Base-by-base conservation (phyloP, 371 early-diverging fungal genomes). In the Vairimorpha ceranae region DNA sequence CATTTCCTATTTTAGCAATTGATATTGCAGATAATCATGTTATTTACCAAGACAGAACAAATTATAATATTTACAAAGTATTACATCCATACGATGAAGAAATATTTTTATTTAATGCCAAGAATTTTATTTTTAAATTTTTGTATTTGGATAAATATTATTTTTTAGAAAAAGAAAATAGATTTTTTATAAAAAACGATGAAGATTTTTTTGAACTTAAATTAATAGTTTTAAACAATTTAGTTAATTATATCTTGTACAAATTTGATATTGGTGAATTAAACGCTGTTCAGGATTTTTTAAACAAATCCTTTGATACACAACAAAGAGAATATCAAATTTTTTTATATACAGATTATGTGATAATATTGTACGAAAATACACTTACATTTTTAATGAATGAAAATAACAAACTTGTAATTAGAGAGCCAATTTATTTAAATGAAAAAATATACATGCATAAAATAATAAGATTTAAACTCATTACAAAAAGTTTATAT, bases 41-140 rank as follows among this genome's bases (percentile, higher is more conserved):
- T 19, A 46, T 58, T 33, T 63, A 51, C 25, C 71, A 70, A 0
- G 19, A 61, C 33, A 59, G 29, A n/a, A 38, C 19, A 63, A 41
- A 61, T 35, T 46, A 35, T 8, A 60, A 61, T 33, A 41, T 70
- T 21, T 61, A 61, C 35, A 21, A 61, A 33, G 17, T 70, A 27
- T 12, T 25, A 1, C 48, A 70, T 61, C 71, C 71, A 15, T 36
- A 46, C n/a, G 45, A 46, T 15, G 36, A 33, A 15, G 71, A 70
- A 61, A 36, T 32, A 29, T 61, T 60, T 63, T 29, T 70, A 8
- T 70, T 70, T 52, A 29, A 46, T 27, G 33, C 46, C 3, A 61
- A 21, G 10, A 30, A 35, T 27, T 70, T 29, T 48, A 19, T n/a
- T 6, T 29, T 70, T 7, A 51, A 51, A 48, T 48, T 43, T 23